Evolutionary conservation across 192 early-diverging fungal species (phyloP), one percentile per base, ranked within the genome.

Genomic region (Spizellomyces sp.): DNA sequence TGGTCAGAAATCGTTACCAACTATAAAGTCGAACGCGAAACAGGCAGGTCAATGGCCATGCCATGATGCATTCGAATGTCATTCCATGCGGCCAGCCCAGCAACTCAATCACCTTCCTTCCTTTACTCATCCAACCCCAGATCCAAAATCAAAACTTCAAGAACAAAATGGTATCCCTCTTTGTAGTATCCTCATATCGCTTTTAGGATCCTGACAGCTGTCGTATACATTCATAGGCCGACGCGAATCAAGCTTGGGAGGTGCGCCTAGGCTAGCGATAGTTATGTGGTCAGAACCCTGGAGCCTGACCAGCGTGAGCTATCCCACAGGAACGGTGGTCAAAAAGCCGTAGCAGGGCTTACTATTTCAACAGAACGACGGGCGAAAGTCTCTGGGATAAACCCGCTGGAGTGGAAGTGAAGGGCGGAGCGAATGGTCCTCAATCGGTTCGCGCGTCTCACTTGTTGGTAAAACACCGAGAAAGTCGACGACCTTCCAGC

Each of bases 391-490:
- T 77, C 4, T 84, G 82, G 82, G 82, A 84, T 41, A 67, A 69
- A 36, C 82, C 82, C 9, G 48, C 62, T 6, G 75, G 73, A 45
- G 71, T 69, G 42, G 57, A 15, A 47, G 63, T 27, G 14, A 55
- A 44, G 15, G 14, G 27, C 3, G 3, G 36, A 4, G 65, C 48
- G 27, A 52, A 67, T 14, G 9, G n/a, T 42, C 27, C 27, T 36
- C n/a, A 21, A 21, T 48, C 76, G 58, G 74, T 96, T 46, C 84
- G 94, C 8, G 97, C 94, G 17, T 90, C 89, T 42, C 97, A 99
- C 69, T 80, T 99, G 36, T 79, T 99, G 14, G 93, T 95, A 64
- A 99, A 99, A 77, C 95, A 98, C 77, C 79, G 73, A 17, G 89
- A 89, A 15, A 92, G 90, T 42, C 84, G 97, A 45, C 83, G 92